phyloP scores from a whole-genome alignment of 2,329 filamentous ascomycete genomes.

The Ceratocystis huliohia region DNA sequence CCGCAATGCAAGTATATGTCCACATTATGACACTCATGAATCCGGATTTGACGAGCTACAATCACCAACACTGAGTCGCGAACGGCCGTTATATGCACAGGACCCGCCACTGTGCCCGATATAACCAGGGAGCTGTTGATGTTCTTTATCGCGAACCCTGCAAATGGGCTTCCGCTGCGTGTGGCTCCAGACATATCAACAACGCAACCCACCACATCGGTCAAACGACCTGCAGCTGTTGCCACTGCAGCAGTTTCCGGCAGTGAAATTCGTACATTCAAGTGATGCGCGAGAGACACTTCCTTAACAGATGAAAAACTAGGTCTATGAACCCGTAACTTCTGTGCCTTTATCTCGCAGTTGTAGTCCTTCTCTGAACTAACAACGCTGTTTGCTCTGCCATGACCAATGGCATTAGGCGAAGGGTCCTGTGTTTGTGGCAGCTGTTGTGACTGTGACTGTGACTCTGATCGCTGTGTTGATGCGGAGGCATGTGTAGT shows the following conservation, averaged over 20 bases:
- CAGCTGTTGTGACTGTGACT: background rate
- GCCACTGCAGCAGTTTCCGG: slow-evolving; percentile 57
- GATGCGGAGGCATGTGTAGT: slow-evolving; percentile 30
- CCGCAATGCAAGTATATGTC: slow-evolving; percentile 71
- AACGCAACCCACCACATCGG: slow-evolving; percentile 55
- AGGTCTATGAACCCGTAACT: slow-evolving; percentile 41
- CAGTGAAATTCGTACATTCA: slow-evolving; percentile 61
- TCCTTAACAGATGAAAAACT: slow-evolving; percentile 50
- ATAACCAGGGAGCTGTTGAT: slow-evolving; percentile 61
- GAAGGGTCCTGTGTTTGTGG: background rate
- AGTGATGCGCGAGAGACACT: slow-evolving; percentile 55
- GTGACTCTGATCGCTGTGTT: slow-evolving; percentile 1
- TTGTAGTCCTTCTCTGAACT: slow-evolving; percentile 39
- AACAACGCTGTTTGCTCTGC: background rate
- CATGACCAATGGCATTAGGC: slow-evolving; percentile 24
- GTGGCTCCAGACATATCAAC: slow-evolving; percentile 67
- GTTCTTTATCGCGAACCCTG: slow-evolving; percentile 53
- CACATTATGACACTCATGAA: slow-evolving; percentile 74
- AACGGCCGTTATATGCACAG: slow-evolving; percentile 70
- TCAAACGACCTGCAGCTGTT: slow-evolving; percentile 60
- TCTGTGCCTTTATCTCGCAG: slow-evolving; percentile 37
- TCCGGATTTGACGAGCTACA: slow-evolving; percentile 73
- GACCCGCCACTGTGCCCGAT: slow-evolving; percentile 63
- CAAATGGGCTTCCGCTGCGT: slow-evolving; percentile 47
- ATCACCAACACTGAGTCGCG: slow-evolving; percentile 64